A percentile compares a stretch with the other conserved stretches of the same genome.
Evolutionary conservation across 2,329 filamentous ascomycete species (phyloP).

Genomic region (Teratosphaeria viscida): DNA sequence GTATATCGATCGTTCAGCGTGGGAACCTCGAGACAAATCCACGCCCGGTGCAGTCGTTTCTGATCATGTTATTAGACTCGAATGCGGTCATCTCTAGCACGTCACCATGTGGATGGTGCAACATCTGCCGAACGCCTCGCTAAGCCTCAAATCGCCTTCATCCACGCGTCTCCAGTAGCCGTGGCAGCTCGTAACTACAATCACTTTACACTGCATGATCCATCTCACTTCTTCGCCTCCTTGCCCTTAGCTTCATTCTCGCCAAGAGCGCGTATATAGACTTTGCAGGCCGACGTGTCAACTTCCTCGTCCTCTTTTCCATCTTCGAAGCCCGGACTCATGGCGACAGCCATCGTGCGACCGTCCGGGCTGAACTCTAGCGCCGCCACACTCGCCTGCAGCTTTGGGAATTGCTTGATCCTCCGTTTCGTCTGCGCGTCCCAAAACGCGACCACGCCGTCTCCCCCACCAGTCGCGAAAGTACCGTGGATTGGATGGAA

Average conservation of each 20-base stretch:
- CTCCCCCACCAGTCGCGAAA: constrained; percentile 81
- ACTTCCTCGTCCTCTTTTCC: constrained; percentile 69
- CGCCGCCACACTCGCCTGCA: constrained; percentile 65
- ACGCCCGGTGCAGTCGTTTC: too few relatives aligned
- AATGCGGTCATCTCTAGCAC: too few relatives aligned
- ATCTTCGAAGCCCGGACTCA: constrained; percentile 81
- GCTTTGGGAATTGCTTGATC: constrained; percentile 81
- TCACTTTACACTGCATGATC: not conserved
- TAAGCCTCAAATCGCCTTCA: not conserved
- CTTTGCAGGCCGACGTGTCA: constrained; percentile 58
- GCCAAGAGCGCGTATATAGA: constrained; percentile 73
- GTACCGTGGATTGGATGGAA: constrained; percentile 78
- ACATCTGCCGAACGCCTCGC: not conserved
- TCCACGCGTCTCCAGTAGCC: not conserved
- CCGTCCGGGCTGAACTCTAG: constrained; percentile 70
- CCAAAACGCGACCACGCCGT: constrained; percentile 87
- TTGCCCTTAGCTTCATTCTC: constrained; percentile 75
- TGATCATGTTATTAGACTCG: too few relatives aligned
- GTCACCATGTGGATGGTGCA: not conserved
- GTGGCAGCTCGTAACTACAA: not conserved
- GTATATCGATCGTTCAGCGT: too few relatives aligned
- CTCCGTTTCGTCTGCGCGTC: constrained; percentile 83
- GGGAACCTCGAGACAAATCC: too few relatives aligned
- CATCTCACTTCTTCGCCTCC: constrained; percentile 29
- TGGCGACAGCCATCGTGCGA: constrained; percentile 64